phyloP scores from a whole-genome alignment of 805 yeast species.

The Ascoidea tarda region DNA sequence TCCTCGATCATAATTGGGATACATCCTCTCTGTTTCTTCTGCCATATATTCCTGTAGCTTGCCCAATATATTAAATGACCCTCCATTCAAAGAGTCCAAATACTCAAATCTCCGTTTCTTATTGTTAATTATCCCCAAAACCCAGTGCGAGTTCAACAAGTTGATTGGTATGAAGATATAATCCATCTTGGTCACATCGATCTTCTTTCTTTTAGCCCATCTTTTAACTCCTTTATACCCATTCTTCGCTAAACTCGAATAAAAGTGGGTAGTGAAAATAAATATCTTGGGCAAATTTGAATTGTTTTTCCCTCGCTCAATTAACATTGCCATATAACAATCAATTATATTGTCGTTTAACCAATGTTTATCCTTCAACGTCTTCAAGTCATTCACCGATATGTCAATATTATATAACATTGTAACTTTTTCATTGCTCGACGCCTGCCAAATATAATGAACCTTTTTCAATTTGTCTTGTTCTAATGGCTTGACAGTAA shows the following conservation, averaged over 20 bases:
- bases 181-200: constrained; percentile 48
- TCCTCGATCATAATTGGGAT: constrained; percentile 19
- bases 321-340: constrained; percentile 47
- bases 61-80: constrained; percentile 24
- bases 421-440: constrained; percentile 5
- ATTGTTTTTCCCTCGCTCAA: constrained; percentile 25
- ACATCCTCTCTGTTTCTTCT: constrained; percentile 47
- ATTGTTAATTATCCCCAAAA: constrained; percentile 67
- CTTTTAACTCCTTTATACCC: constrained; percentile 75
- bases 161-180: constrained; percentile 78
- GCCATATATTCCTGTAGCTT: constrained; percentile 46
- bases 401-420: constrained; percentile 40
- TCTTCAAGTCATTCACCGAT: constrained; percentile 48
- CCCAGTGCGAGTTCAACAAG: constrained; percentile 80
- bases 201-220: constrained; percentile 73
- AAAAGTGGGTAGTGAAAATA: constrained; percentile 84
- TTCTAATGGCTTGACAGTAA: no score
- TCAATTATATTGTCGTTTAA: constrained; percentile 86
- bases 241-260: constrained; percentile 47
- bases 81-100: constrained; percentile 55
- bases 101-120: constrained; percentile 42
- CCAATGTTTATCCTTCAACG: constrained; percentile 66
- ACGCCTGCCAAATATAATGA: neutral
- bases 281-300: constrained; percentile 29
- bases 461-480: neutral